Conservation (phyloP, 2,329 filamentous ascomycete species). For the Paraconiothyrium brasiliense region DNA sequence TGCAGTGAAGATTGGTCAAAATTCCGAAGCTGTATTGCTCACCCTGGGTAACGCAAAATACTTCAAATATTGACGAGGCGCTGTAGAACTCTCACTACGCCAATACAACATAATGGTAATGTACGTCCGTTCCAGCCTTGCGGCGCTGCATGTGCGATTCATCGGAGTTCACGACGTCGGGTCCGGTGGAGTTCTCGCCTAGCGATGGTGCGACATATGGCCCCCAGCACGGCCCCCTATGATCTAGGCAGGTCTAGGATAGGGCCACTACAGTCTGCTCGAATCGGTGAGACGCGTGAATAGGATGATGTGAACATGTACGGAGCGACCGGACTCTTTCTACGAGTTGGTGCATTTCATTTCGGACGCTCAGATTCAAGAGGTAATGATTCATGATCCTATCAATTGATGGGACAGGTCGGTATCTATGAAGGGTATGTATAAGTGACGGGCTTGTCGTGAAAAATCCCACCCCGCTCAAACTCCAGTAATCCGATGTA, state of each 20-base stretch:
- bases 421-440: neutral
- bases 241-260: neutral
- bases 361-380: too few relatives aligned
- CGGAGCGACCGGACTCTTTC: too few relatives aligned
- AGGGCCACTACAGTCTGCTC: too few relatives aligned
- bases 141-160: neutral
- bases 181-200: neutral
- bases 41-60: too few relatives aligned
- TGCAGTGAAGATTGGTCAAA: neutral
- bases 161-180: neutral
- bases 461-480: neutral
- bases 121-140: neutral
- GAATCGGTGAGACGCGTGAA: too few relatives aligned
- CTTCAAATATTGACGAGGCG: too few relatives aligned
- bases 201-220: neutral
- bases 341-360: too few relatives aligned
- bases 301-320: too few relatives aligned
- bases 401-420: too few relatives aligned
- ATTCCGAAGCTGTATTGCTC: too few relatives aligned
- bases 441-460: neutral
- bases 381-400: too few relatives aligned
- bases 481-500: neutral
- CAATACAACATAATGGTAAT: neutral
- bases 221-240: neutral
- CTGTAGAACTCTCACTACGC: too few relatives aligned